phyloP scores from a whole-genome alignment of 441 rosid species.

The Gossypium aridum region DNA sequence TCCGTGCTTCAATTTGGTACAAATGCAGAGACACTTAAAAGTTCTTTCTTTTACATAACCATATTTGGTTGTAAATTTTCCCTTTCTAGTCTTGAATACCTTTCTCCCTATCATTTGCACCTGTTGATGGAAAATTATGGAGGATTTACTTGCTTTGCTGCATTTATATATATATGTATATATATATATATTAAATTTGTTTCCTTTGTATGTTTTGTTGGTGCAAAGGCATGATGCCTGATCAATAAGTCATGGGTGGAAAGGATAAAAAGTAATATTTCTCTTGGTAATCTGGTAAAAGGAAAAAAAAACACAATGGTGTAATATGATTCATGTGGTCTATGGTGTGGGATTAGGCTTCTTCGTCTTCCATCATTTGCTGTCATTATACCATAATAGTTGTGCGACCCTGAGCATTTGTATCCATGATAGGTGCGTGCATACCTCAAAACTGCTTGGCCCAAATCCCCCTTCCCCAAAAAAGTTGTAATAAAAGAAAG shows the following conservation, averaged over 20 bases:
- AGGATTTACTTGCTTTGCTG: not conserved
- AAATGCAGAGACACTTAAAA: not conserved
- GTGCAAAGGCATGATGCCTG: not conserved
- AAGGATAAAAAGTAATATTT: not conserved
- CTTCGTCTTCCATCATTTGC: not conserved
- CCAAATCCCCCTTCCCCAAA: not conserved
- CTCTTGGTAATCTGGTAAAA: not conserved
- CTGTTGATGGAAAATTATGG: not conserved
- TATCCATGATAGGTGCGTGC: not conserved
- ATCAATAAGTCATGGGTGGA: not conserved
- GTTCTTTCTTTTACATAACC: not conserved
- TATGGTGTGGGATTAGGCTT: conserved; percentile 2
- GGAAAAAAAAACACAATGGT: not conserved
- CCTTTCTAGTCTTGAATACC: not conserved
- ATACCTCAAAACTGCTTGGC: not conserved
- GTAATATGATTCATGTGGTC: not conserved
- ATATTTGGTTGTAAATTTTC: not conserved
- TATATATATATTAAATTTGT: not conserved
- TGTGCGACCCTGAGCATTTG: not conserved
- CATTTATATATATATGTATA: not conserved
- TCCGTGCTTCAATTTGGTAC: not conserved
- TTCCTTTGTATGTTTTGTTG: not conserved
- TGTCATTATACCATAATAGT: not conserved
- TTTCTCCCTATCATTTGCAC: conserved; percentile 1
- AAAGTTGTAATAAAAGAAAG: not conserved